A percentile compares a stretch with the other conserved stretches of the same genome.
Conservation (phyloP, 2,329 filamentous ascomycete species). For the Eurotiales sp. region DNA sequence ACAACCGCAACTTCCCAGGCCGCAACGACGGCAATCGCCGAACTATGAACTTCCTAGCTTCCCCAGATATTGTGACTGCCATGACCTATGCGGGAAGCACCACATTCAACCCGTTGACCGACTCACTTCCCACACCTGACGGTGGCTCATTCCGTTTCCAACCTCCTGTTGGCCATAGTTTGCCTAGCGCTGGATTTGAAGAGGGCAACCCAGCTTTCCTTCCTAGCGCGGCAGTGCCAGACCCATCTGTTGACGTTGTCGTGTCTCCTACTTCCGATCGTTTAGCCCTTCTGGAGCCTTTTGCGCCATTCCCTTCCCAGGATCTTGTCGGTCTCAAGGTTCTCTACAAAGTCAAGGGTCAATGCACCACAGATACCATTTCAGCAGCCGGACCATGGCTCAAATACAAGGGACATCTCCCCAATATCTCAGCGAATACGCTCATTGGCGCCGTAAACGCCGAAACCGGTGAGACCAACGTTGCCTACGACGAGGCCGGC, state of each 20-base stretch:
- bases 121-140: slow-evolving; percentile 73
- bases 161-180: slow-evolving; percentile 61
- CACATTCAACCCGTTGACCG: slow-evolving; percentile 93
- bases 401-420: slow-evolving; percentile 98
- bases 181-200: slow-evolving; percentile 73
- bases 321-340: slow-evolving; percentile 78
- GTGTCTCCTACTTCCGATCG: slow-evolving; percentile 86
- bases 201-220: slow-evolving; percentile 70
- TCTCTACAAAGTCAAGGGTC: slow-evolving; percentile 92
- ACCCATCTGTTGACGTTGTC: slow-evolving; percentile 66
- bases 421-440: slow-evolving; percentile 97
- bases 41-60: slow-evolving; percentile 98
- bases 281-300: slow-evolving; percentile 86
- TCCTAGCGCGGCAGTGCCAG: slow-evolving; percentile 67
- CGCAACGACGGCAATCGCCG: slow-evolving; percentile 94
- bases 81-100: slow-evolving; percentile 91
- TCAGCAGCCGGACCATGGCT: slow-evolving; percentile 95
- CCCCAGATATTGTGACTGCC: slow-evolving; percentile 92
- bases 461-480: slow-evolving; percentile 87
- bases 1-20: slow-evolving; percentile 97
- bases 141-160: slow-evolving; percentile 82
- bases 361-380: slow-evolving; percentile 99
- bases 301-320: slow-evolving; percentile 71
- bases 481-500: slow-evolving; percentile 82
- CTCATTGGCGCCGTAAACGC: slow-evolving; percentile 92